phyloP scores from a whole-genome alignment of 2,329 filamentous ascomycete species.

The Trichothecium sympodiale region DNA sequence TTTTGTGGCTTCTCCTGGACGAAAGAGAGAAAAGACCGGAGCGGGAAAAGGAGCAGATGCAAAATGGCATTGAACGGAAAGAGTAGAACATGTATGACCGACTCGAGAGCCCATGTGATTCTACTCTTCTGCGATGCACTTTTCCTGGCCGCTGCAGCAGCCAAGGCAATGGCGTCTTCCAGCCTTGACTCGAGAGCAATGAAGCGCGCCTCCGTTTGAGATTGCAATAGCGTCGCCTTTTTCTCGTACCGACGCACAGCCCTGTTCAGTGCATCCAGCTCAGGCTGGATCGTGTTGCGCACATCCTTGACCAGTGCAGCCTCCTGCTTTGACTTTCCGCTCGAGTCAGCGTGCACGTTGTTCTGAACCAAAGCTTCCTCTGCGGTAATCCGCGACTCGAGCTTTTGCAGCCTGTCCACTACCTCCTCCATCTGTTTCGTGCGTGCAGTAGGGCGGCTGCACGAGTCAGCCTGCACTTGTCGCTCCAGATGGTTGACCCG shows the following conservation, averaged over 20 bases:
- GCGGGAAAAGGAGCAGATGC: conserved; percentile 29
- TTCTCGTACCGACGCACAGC: conserved; percentile 89
- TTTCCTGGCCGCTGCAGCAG: conserved; percentile 57
- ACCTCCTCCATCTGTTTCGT: conserved; percentile 42
- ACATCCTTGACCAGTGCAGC: conserved; percentile 43
- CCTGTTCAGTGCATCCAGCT: conserved; percentile 78
- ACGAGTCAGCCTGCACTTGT: conserved; percentile 47
- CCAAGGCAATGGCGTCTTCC: conserved; percentile 70
- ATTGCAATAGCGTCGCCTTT: conserved; percentile 62
- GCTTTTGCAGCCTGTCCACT: conserved; percentile 52
- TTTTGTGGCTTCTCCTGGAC: conserved; percentile 19
- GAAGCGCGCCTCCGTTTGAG: conserved; percentile 67
- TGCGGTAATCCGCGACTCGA: conserved; percentile 44
- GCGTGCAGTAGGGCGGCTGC: conserved; percentile 14
- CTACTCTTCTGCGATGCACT: conserved; percentile 25
- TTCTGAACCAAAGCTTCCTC: conserved; percentile 13
- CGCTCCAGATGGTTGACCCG: conserved; percentile 75
- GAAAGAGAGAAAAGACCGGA: conserved; percentile 24
- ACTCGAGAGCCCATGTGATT: conserved; percentile 25
- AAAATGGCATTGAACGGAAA: conserved; percentile 30
- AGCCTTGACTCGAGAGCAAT: conserved; percentile 59
- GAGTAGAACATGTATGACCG: conserved; percentile 19
- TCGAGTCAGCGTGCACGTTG: conserved; percentile 19
- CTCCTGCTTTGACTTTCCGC: conserved; percentile 24
- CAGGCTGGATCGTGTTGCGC: conserved; percentile 58